A percentile compares a stretch with the other conserved stretches of the same genome.
Conservation (phyloP, 2,329 filamentous ascomycete genomes). For the Nigrograna mackinnonii region DNA sequence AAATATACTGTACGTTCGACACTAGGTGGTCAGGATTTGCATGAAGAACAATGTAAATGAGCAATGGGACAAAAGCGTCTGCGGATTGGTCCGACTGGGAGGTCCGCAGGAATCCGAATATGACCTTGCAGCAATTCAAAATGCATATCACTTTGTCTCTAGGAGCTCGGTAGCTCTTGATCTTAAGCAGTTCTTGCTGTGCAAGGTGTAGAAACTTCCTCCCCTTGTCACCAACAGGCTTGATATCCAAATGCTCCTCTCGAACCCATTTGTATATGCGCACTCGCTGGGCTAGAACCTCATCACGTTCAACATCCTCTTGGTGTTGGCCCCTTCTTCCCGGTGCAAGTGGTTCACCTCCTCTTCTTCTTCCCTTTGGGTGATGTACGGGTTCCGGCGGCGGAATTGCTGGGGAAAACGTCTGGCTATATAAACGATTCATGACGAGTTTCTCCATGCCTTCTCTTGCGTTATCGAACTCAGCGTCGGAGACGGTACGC, state of each 20-base stretch:
- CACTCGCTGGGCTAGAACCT: conserved; percentile 95
- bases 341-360: conserved; percentile 61
- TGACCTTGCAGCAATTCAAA: conserved; percentile 98
- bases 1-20: conserved; percentile 97
- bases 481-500: conserved; percentile 91
- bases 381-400: conserved; percentile 70
- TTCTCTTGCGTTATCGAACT: conserved; percentile 97
- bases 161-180: conserved; percentile 95
- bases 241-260: conserved; percentile 92
- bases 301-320: conserved; percentile 95
- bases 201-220: conserved; percentile 86
- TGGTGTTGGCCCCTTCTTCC: conserved; percentile 95
- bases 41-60: conserved; percentile 95
- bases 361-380: conserved; percentile 71
- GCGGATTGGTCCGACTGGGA: conserved; percentile 92
- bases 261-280: conserved; percentile 94
- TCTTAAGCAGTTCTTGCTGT: conserved; percentile 93
- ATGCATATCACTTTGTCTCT: conserved; percentile 98
- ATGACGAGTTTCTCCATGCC: conserved; percentile 99
- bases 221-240: conserved; percentile 80
- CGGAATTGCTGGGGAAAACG: conserved; percentile 92
- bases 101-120: conserved; percentile 92
- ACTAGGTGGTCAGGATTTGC: conserved; percentile 94
- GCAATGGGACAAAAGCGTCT: conserved; percentile 85
- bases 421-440: conserved; percentile 95